phyloP scores from a whole-genome alignment of 768 basidiomycete genomes.

The Tubosaeta brunneosetosa region DNA sequence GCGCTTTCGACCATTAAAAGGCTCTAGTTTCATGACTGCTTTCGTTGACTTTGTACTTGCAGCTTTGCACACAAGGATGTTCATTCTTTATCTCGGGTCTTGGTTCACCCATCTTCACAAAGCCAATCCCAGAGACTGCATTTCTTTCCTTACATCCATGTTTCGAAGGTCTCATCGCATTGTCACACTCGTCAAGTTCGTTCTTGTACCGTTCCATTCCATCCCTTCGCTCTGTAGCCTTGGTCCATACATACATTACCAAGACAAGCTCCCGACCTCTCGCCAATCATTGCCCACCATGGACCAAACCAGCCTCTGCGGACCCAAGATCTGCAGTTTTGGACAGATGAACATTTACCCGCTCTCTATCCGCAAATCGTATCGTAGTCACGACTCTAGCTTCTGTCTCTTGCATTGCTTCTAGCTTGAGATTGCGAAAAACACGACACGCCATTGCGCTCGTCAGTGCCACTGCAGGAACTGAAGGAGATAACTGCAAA shows the following conservation, averaged over 20 bases:
- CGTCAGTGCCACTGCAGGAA: conserved; percentile 29
- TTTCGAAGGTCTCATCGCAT: conserved; percentile 1
- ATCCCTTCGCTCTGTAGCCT: conserved; percentile 12
- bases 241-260: not conserved
- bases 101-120: not conserved
- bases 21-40: conserved; percentile 4
- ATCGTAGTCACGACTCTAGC: conserved; percentile 14
- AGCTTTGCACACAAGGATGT: conserved; percentile 1
- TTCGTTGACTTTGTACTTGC: not conserved
- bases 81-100: conserved; percentile 7
- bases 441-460: conserved; percentile 33
- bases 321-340: not conserved
- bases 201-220: not conserved
- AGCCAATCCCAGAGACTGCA: not conserved
- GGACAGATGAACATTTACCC: not conserved
- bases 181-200: not conserved
- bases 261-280: not conserved
- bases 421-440: conserved; percentile 31
- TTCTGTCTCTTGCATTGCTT: conserved; percentile 6
- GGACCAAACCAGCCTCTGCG: not conserved
- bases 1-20: conserved; percentile 29
- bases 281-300: not conserved
- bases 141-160: conserved; percentile 5
- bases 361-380: conserved; percentile 10
- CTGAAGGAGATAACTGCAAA: conserved; percentile 20